These are phyloP conservation scores for Cercospora sojina DNA, from an alignment of 2,329 filamentous ascomycete species.

Conservation along the genomic window DNA sequence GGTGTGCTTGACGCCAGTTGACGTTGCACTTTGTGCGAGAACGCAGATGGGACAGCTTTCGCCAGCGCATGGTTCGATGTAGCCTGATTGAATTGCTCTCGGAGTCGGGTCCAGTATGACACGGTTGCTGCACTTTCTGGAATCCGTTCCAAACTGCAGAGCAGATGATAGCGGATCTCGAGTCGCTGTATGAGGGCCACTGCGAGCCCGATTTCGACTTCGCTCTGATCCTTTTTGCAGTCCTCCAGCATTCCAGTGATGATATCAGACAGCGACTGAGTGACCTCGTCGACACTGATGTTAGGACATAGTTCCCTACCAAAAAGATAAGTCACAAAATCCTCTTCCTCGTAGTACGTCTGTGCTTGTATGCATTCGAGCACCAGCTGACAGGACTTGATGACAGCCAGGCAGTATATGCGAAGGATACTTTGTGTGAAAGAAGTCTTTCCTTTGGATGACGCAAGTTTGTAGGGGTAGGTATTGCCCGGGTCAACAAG, in stretches of 20 bases:
- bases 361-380: slow-evolving; percentile 76
- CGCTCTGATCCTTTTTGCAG: slow-evolving; percentile 44
- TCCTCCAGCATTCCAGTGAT: slow-evolving; percentile 34
- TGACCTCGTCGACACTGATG: slow-evolving; percentile 59
- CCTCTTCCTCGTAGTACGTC: slow-evolving; percentile 96
- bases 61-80: slow-evolving; percentile 64
- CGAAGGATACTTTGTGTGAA: slow-evolving; percentile 61
- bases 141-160: slow-evolving; percentile 41
- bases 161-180: slow-evolving; percentile 63
- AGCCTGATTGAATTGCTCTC: slow-evolving; percentile 26
- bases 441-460: background rate
- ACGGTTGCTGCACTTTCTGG: slow-evolving; percentile 40
- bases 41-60: slow-evolving; percentile 69
- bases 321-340: slow-evolving; percentile 92
- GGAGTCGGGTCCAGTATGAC: slow-evolving; percentile 35
- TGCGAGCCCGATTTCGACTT: slow-evolving; percentile 18
- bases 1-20: slow-evolving; percentile 90
- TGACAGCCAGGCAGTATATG: slow-evolving; percentile 79
- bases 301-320: slow-evolving; percentile 71
- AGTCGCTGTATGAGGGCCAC: slow-evolving; percentile 52
- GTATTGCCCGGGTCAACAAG: slow-evolving; percentile 65
- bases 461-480: slow-evolving; percentile 29
- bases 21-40: slow-evolving; percentile 88
- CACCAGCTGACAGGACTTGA: slow-evolving; percentile 80
- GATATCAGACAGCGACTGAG: slow-evolving; percentile 56